phyloP scores from a whole-genome alignment of 495 filamentous ascomycete species.

The Xeromyces bisporus region DNA sequence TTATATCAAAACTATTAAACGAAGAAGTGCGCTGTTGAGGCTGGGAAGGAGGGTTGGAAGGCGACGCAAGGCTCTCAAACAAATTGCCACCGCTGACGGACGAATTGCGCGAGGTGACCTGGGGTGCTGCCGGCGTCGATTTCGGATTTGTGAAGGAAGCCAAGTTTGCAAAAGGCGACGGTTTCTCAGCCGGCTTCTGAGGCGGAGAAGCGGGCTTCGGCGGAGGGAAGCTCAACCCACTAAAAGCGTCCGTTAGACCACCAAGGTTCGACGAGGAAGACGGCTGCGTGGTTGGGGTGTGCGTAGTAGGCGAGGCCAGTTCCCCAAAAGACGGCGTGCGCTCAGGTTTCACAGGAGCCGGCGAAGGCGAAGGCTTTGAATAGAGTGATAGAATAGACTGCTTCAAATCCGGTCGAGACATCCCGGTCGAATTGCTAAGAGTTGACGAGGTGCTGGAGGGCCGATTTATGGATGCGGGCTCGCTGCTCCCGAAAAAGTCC shows the following conservation, averaged over 20 bases:
- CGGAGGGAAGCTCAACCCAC: slow-evolving; percentile 55
- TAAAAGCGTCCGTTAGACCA: slow-evolving; percentile 76
- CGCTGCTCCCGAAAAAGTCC: slow-evolving; percentile 71
- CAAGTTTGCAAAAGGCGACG: slow-evolving; percentile 58
- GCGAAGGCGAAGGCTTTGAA: slow-evolving; percentile 54
- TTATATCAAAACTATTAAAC: slow-evolving; percentile 28
- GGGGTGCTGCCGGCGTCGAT: slow-evolving; percentile 35
- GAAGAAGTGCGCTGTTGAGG: slow-evolving; percentile 23
- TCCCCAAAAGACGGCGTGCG: slow-evolving; percentile 51
- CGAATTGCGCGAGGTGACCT: slow-evolving; percentile 32
- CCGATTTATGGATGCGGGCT: slow-evolving; percentile 44
- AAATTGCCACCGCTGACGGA: slow-evolving; percentile 55
- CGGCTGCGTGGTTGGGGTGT: slow-evolving; percentile 11
- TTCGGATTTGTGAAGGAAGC: slow-evolving; percentile 39
- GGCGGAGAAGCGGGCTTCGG: slow-evolving; percentile 37
- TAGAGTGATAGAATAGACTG: slow-evolving; percentile 95
- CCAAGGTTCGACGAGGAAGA: slow-evolving; percentile 40
- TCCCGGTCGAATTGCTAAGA: slow-evolving; percentile 33
- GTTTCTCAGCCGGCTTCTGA: slow-evolving; percentile 35
- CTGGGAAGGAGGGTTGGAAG: slow-evolving; percentile 31
- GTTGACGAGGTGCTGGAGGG: slow-evolving; percentile 56
- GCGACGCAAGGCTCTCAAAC: slow-evolving; percentile 55
- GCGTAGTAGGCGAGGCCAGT: slow-evolving; percentile 39
- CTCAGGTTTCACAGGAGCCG: slow-evolving; percentile 35
- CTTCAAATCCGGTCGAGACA: slow-evolving; percentile 85